phyloP scores from a whole-genome alignment of 1,284 basidiomycete genomes.

The Xerocomus amazonicus region DNA sequence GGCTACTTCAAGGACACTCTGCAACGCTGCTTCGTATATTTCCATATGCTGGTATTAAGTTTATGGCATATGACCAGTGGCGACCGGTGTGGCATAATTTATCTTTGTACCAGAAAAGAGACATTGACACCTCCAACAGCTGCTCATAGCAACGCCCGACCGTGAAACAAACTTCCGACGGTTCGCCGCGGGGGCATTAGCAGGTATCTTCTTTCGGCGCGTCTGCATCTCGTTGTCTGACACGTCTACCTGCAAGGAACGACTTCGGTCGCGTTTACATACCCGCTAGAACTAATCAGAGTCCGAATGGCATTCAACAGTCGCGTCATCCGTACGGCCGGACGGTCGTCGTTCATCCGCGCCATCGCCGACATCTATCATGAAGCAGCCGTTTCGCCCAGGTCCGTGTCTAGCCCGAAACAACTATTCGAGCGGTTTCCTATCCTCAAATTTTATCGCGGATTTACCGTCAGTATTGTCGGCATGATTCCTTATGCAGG shows the following conservation, averaged over 20 bases:
- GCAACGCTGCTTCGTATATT: constrained; percentile 85
- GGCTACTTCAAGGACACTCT: constrained; percentile 93
- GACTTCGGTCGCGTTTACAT: constrained; percentile 87
- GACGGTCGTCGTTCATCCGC: constrained; percentile 58
- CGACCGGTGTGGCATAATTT: constrained; percentile 59
- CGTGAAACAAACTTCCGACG: constrained; percentile 79
- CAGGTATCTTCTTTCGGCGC: constrained; percentile 49
- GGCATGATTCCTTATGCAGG: constrained; percentile 98
- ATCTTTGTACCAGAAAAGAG: neutral
- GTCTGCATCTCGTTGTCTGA: neutral
- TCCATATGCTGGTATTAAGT: constrained; percentile 95
- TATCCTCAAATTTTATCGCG: constrained; percentile 90
- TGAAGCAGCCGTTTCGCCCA: constrained; percentile 49
- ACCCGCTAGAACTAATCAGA: constrained; percentile 92
- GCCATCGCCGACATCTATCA: constrained; percentile 68
- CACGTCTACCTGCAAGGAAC: constrained; percentile 53
- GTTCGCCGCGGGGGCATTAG: constrained; percentile 85
- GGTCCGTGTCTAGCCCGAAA: constrained; percentile 21
- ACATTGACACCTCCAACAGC: constrained; percentile 29
- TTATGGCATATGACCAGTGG: constrained; percentile 91
- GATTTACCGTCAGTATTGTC: constrained; percentile 86
- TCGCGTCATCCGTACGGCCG: constrained; percentile 34
- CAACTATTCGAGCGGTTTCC: constrained; percentile 57
- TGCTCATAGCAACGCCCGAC: constrained; percentile 82
- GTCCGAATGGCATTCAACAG: constrained; percentile 95